These are phyloP conservation scores for Yamadazyma kitorensis DNA, from an alignment of 805 yeast species.

Conservation along the genomic window DNA sequence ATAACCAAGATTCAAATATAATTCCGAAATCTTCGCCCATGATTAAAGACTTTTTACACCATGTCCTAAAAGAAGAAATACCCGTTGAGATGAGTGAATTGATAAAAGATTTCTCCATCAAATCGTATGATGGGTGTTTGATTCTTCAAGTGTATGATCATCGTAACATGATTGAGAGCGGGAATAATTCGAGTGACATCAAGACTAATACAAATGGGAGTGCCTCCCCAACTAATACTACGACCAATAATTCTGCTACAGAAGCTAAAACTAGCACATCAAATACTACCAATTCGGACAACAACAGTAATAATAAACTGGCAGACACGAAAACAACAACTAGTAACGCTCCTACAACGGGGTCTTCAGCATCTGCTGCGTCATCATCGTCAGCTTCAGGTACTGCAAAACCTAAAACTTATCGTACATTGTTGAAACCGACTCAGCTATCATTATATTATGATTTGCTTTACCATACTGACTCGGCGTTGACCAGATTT, in stretches of 20 bases:
- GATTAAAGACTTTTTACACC: slow-evolving; percentile 74
- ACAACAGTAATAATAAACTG: background rate
- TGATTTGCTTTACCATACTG: slow-evolving; percentile 82
- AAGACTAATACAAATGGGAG: slow-evolving; percentile 1
- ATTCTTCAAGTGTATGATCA: slow-evolving; percentile 87
- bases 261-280: background rate
- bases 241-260: background rate
- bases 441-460: slow-evolving; percentile 79
- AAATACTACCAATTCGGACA: background rate
- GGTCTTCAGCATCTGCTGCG: background rate
- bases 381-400: background rate
- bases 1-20: slow-evolving; percentile 72
- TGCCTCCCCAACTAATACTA: background rate
- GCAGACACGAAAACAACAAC: background rate
- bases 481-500: slow-evolving; percentile 66
- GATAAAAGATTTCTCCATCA: slow-evolving; percentile 79
- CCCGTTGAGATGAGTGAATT: slow-evolving; percentile 91
- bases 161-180: slow-evolving; percentile 42
- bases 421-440: slow-evolving; percentile 75
- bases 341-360: background rate
- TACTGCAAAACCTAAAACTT: slow-evolving; percentile 60
- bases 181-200: background rate
- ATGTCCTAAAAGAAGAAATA: slow-evolving; percentile 75
- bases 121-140: slow-evolving; percentile 85
- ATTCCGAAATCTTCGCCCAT: slow-evolving; percentile 78